phyloP scores from a whole-genome alignment of 2,329 filamentous ascomycete genomes.

The Cladosporium colombiae region DNA sequence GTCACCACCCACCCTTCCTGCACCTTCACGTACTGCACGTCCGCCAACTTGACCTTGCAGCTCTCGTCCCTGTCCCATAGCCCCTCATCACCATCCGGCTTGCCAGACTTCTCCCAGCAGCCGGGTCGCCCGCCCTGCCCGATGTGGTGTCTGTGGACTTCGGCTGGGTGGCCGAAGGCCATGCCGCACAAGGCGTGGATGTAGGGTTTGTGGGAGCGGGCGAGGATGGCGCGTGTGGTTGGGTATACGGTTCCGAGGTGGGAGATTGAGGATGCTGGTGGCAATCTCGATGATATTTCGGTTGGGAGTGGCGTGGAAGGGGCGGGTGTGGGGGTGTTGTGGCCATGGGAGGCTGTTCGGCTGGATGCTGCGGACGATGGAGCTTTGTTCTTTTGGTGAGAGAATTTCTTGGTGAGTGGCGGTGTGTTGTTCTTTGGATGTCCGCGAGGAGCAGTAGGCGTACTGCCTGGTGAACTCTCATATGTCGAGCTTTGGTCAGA shows the following conservation, averaged over 20 bases:
- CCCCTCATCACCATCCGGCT: slow-evolving; percentile 3
- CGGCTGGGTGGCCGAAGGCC: slow-evolving; percentile 29
- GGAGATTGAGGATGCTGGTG: slow-evolving; percentile 3
- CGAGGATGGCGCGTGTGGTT: slow-evolving; percentile 28
- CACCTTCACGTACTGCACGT: slow-evolving; percentile 26
- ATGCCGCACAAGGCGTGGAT: slow-evolving; percentile 30
- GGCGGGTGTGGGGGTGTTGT: not conserved
- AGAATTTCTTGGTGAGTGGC: not conserved
- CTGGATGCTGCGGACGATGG: not conserved
- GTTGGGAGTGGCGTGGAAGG: not conserved
- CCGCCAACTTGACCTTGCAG: slow-evolving; percentile 24
- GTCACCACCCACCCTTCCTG: slow-evolving; percentile 27
- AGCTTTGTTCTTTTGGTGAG: not conserved
- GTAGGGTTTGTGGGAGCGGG: slow-evolving; percentile 28
- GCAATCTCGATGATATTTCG: not conserved
- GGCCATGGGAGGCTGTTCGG: not conserved
- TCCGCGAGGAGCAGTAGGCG: not conserved
- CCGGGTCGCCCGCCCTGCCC: slow-evolving; percentile 19
- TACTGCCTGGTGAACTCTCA: not conserved
- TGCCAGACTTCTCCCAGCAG: slow-evolving; percentile 18
- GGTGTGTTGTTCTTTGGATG: not conserved
- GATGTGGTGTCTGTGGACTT: slow-evolving; percentile 30
- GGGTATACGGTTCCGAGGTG: slow-evolving; percentile 29
- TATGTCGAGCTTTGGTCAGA: not conserved
- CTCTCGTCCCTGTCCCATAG: slow-evolving; percentile 30